Base-by-base conservation (phyloP, 2,329 filamentous ascomycete species). In the Fonsecaea multimorphosa region DNA sequence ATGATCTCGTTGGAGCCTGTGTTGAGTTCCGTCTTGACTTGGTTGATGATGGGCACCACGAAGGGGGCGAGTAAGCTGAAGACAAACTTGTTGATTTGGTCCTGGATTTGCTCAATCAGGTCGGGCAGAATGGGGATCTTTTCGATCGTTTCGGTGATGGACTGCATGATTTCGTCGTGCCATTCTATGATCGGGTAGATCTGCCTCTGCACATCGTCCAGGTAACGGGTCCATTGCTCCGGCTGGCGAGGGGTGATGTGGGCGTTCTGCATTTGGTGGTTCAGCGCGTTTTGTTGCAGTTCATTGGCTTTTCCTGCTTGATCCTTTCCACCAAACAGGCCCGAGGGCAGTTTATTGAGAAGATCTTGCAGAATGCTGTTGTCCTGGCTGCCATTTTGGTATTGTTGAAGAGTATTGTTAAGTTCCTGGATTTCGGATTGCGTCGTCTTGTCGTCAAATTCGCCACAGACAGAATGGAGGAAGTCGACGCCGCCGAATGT, bases 401-500 rank as follows among this genome's bases (percentile, higher is more conserved):
- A 84, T 29, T 86, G 77, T 36, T 89, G 78, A 55, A 97, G 89
- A 19, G 91, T 90, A n/a, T 89, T 90, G 78, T 97, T 91, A 11
- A 97, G 88, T 73, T 93, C 89, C 74, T 96, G 87, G 62, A 98
- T 88, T 76, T 98, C 94, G 67, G 91, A 95, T 76, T 97, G 93
- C 32, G 90, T 93, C 66, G 93, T 83, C 81, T 97, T 97, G 78
- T 97, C 93, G 44, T 90, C 91, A 58, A 97, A 87, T 72, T 89
- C 87, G 61, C 87, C 87, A 70, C 87, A 91, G 32, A 96, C 93
- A 7, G 91, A 95, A 80, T 96, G 92, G 67, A 97, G 82, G 80
- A 97, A 97, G 74, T 97, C 94, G 14, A 97, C 93, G 69, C 93
- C 93, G 68, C 93, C 93, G 78, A 97, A 97, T 6, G 93, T 97